These are phyloP conservation scores for Taiozyma sp. DNA, from an alignment of 1,139 yeast genomes.

Conservation along the genomic window DNA sequence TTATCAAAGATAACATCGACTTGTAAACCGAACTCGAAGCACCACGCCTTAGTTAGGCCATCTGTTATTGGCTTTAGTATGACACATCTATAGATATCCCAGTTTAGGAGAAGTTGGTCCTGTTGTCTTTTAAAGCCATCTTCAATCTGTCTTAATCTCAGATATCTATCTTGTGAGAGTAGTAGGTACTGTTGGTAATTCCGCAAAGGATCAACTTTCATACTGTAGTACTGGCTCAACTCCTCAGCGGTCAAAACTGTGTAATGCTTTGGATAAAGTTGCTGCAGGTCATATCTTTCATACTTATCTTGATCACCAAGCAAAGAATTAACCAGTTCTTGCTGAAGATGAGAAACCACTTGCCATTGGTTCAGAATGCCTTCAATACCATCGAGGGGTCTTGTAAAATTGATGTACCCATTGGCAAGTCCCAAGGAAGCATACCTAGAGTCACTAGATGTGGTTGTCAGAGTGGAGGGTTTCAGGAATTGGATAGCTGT, in stretches of 20 bases:
- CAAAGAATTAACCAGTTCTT: constrained; percentile 14
- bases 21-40: constrained; percentile 41
- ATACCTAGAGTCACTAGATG: constrained; percentile 2
- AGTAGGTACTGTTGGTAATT: constrained; percentile 1
- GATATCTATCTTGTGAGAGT: not conserved
- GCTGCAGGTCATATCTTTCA: constrained; percentile 10
- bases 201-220: constrained; percentile 10
- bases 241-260: constrained; percentile 3
- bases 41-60: constrained; percentile 31
- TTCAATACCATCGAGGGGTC: constrained; percentile 25
- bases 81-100: constrained; percentile 23
- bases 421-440: constrained; percentile 24
- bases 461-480: constrained; percentile 8
- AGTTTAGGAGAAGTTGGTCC: constrained; percentile 2
- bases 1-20: constrained; percentile 30
- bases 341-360: constrained; percentile 14
- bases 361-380: constrained; percentile 31
- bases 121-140: not conserved
- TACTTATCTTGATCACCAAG: constrained; percentile 13
- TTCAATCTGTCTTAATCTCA: not conserved
- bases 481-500: constrained; percentile 26
- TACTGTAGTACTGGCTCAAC: constrained; percentile 8
- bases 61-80: constrained; percentile 13
- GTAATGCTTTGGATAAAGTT: constrained; percentile 11
- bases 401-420: constrained; percentile 24